Evolutionary conservation across 768 basidiomycete species (phyloP).

Genomic region (Kwoniella sp.): DNA sequence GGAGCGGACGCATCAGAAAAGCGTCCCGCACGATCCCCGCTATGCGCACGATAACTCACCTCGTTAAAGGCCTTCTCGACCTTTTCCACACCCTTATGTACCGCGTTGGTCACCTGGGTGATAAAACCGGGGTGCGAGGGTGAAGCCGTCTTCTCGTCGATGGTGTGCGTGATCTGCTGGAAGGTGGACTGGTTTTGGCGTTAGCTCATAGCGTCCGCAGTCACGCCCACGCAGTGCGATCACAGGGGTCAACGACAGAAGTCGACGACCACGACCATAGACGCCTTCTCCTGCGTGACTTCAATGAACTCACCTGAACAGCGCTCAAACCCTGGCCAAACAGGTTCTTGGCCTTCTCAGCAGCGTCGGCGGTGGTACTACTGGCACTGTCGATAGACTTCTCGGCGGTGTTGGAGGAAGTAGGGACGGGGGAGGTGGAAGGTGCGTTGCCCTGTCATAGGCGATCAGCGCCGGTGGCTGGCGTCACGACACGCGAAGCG

Average conservation of each 20-base stretch:
- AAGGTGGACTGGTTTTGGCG: slow-evolving; percentile 33
- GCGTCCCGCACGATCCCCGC: too few relatives aligned
- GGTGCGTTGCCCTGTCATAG: slow-evolving; percentile 12
- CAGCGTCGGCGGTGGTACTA: slow-evolving; percentile 10
- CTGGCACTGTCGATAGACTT: slow-evolving; percentile 4
- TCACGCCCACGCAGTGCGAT: not conserved
- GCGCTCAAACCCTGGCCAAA: slow-evolving; percentile 27
- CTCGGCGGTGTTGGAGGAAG: slow-evolving; percentile 12
- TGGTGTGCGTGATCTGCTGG: slow-evolving; percentile 37
- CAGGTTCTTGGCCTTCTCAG: slow-evolving; percentile 26
- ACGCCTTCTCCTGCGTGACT: too few relatives aligned
- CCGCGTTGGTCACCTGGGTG: slow-evolving; percentile 36
- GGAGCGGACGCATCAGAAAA: too few relatives aligned
- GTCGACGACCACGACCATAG: too few relatives aligned
- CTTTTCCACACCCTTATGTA: slow-evolving; percentile 34
- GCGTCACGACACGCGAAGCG: not conserved
- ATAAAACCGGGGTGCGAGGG: slow-evolving; percentile 42
- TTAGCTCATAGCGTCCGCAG: not conserved
- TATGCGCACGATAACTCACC: too few relatives aligned
- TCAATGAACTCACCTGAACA: slow-evolving; percentile 36
- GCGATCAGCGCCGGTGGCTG: not conserved
- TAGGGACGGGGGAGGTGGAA: slow-evolving; percentile 11
- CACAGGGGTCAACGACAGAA: not conserved
- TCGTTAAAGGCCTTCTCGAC: slow-evolving; percentile 36
- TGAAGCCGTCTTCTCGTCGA: slow-evolving; percentile 45